phyloP scores from a whole-genome alignment of 2,329 filamentous ascomycete species.

The Hymenoscyphus scutula region DNA sequence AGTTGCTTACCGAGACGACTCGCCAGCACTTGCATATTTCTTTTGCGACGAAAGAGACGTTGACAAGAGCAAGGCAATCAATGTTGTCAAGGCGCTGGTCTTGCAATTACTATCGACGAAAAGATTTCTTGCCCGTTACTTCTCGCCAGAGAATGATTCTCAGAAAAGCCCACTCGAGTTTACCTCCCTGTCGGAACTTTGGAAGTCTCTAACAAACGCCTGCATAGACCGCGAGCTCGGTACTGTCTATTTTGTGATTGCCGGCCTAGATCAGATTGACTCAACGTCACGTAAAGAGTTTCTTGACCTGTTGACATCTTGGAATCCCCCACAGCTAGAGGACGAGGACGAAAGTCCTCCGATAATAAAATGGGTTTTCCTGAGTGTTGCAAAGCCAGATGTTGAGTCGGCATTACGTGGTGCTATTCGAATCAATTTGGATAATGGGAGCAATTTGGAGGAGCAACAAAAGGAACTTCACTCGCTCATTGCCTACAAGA shows the following conservation, averaged over 20 bases:
- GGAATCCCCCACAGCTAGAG: slow-evolving; percentile 6
- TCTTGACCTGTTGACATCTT: not conserved
- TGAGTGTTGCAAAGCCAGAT: slow-evolving; percentile 6
- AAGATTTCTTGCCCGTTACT: slow-evolving; percentile 5
- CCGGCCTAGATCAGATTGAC: slow-evolving; percentile 8
- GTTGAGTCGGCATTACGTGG: not conserved
- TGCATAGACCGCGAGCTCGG: slow-evolving; percentile 2
- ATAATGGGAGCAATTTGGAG: slow-evolving; percentile 6
- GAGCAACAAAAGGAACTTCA: slow-evolving; percentile 5
- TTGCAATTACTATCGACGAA: slow-evolving; percentile 6
- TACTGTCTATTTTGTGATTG: slow-evolving; percentile 4
- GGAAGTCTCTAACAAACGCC: slow-evolving; percentile 1
- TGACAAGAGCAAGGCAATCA: slow-evolving; percentile 9
- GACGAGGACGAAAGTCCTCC: slow-evolving; percentile 7
- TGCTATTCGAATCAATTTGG: slow-evolving; percentile 5
- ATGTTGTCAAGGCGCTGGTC: slow-evolving; percentile 6
- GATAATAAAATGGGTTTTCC: slow-evolving; percentile 7
- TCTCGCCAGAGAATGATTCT: slow-evolving; percentile 1
- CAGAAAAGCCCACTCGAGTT: not conserved
- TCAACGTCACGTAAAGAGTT: slow-evolving; percentile 6
- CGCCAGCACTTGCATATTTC: slow-evolving; percentile 8
- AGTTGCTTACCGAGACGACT: not conserved
- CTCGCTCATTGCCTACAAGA: not conserved
- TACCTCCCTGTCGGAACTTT: slow-evolving; percentile 4
- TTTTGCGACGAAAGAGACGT: slow-evolving; percentile 8